Conservation (phyloP, 345 rosid genomes). For the Arabidopsis arenosa region DNA sequence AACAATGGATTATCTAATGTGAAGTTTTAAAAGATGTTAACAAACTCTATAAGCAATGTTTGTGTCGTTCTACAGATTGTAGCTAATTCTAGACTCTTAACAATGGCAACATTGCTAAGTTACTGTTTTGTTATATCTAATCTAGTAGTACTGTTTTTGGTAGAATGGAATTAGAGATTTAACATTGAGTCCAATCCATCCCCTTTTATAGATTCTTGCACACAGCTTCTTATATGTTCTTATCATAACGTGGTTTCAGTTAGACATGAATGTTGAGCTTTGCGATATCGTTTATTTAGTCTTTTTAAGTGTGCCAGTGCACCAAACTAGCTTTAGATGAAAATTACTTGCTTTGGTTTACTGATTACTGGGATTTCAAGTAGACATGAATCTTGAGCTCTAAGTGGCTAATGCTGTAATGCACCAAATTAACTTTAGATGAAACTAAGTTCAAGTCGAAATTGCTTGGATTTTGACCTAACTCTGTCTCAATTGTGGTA, state of each 20-base stretch:
- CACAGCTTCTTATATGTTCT: background rate
- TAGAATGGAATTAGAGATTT: constrained; percentile 5
- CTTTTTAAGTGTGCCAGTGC: background rate
- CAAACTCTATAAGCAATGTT: constrained; percentile 1
- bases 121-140: background rate
- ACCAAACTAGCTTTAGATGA: background rate
- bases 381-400: constrained; percentile 9
- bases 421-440: background rate
- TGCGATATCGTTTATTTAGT: background rate
- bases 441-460: background rate
- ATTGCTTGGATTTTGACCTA: background rate
- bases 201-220: constrained; percentile 13
- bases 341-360: background rate
- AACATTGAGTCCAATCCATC: background rate
- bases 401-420: background rate
- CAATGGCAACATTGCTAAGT: background rate
- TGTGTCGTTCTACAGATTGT: constrained; percentile 2
- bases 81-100: background rate
- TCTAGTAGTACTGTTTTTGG: background rate
- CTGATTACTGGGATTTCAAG: background rate
- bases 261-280: background rate
- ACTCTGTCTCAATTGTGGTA: background rate
- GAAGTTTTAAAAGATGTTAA: constrained; percentile 1
- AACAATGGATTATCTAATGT: constrained; percentile 9
- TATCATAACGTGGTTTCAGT: background rate